A percentile compares a stretch with the other conserved stretches of the same genome.
phyloP scores from a whole-genome alignment of 805 yeast species.

The Candida wancherniae region DNA sequence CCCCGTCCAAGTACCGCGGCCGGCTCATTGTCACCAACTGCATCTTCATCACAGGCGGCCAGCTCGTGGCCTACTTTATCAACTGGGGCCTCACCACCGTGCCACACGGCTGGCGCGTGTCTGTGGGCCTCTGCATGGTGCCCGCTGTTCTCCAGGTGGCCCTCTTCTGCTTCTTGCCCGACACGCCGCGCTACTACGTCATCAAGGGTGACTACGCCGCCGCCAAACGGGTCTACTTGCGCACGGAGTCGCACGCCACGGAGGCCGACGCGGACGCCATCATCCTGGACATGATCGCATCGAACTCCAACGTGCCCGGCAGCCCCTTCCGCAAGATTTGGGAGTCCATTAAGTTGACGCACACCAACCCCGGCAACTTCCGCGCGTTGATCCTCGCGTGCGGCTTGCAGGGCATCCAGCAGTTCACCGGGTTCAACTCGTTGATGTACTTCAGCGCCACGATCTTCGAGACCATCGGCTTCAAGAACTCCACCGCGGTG shows the following conservation, averaged over 20 bases:
- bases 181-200: conserved; percentile 88
- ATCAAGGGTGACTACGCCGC: conserved; percentile 59
- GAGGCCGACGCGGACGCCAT: conserved; percentile 61
- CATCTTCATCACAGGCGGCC: conserved; percentile 91
- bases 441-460: conserved; percentile 94
- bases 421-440: conserved; percentile 94
- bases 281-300: conserved; percentile 57
- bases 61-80: conserved; percentile 86
- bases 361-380: conserved; percentile 68
- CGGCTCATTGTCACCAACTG: conserved; percentile 85
- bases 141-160: conserved; percentile 78
- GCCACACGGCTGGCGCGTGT: conserved; percentile 85
- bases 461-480: conserved; percentile 87
- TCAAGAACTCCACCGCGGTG: conserved; percentile 86
- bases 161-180: conserved; percentile 83
- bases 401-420: conserved; percentile 94
- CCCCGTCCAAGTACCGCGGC: conserved; percentile 90
- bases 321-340: conserved; percentile 45
- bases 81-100: conserved; percentile 81
- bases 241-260: conserved; percentile 59
- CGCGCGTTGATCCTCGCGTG: conserved; percentile 88
- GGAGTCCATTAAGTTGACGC: conserved; percentile 61
- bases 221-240: conserved; percentile 63
- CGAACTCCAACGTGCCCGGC: conserved; percentile 41
- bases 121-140: conserved; percentile 85